Percentiles rank a stretch among this genome's conserved stretches.
phyloP scores from a whole-genome alignment of 805 yeast species.

The Schizosaccharomyces osmophilus region DNA sequence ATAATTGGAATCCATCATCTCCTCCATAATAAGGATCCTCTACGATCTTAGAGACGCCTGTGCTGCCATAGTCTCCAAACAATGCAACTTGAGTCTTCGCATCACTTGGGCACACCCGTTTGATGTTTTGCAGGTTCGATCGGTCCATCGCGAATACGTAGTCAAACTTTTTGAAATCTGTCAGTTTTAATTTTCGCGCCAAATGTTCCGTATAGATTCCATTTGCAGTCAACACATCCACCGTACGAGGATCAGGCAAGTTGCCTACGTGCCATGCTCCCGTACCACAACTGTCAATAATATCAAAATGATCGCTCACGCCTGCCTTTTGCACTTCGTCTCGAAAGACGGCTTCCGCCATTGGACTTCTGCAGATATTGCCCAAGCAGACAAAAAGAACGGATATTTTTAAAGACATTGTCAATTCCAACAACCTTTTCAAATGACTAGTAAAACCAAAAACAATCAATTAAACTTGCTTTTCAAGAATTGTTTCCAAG shows the following conservation, averaged over 20 bases:
- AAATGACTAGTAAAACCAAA: too few species aligned
- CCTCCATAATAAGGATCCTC: constrained; percentile 92
- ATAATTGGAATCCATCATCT: constrained; percentile 51
- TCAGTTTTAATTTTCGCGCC: constrained; percentile 41
- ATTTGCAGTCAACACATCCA: constrained; percentile 38
- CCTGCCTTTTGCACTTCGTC: constrained; percentile 34
- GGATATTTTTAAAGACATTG: background rate
- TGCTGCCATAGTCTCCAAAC: constrained; percentile 62
- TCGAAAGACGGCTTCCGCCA: constrained; percentile 86
- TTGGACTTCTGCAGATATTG: constrained; percentile 57
- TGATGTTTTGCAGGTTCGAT: constrained; percentile 21
- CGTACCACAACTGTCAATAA: constrained; percentile 75
- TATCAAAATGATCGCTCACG: constrained; percentile 19
- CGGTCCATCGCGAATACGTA: constrained; percentile 36
- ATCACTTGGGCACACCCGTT: constrained; percentile 20
- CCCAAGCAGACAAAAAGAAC: constrained; percentile 2
- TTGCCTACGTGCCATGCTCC: constrained; percentile 68
- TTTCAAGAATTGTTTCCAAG: too few species aligned
- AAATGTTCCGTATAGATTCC: constrained; percentile 50
- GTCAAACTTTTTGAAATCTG: constrained; percentile 25
- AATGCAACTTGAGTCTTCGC: constrained; percentile 21
- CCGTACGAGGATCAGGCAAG: constrained; percentile 52
- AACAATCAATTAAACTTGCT: too few species aligned
- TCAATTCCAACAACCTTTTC: too few species aligned
- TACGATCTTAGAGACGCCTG: constrained; percentile 29